Conservation (phyloP, 139 green algal species). For the Picochlorum sp. region DNA sequence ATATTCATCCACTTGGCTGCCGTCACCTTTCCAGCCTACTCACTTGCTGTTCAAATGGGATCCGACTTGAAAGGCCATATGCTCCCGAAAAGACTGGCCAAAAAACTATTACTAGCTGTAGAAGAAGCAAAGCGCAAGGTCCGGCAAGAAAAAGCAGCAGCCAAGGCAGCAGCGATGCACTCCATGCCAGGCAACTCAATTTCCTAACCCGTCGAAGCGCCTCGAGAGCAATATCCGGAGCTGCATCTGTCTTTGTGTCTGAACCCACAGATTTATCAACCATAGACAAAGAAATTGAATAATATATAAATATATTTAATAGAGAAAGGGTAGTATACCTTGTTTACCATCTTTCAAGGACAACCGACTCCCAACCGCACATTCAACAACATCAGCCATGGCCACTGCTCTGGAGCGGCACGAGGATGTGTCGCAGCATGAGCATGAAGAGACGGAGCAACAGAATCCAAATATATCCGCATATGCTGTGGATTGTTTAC, state of each 20-base stretch:
- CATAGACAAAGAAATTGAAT: too few relatives aligned
- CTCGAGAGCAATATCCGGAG: too few relatives aligned
- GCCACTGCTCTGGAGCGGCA: slow-evolving; percentile 2
- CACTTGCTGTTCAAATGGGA: slow-evolving; percentile 41
- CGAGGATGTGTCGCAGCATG: slow-evolving; percentile 12
- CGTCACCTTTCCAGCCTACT: slow-evolving; percentile 37
- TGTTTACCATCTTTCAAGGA: not conserved
- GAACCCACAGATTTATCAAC: too few relatives aligned
- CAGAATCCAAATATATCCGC: not conserved
- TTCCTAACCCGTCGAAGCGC: too few relatives aligned
- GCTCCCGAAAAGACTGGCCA: slow-evolving; percentile 6
- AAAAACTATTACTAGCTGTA: slow-evolving; percentile 6
- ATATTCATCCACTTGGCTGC: slow-evolving; percentile 26
- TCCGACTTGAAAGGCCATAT: slow-evolving; percentile 24
- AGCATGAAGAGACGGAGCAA: slow-evolving; percentile 10
- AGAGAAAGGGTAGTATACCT: too few relatives aligned
- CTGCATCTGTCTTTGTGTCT: too few relatives aligned
- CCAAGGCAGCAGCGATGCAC: slow-evolving; percentile 5
- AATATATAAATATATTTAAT: too few relatives aligned
- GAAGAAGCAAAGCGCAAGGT: slow-evolving; percentile 5
- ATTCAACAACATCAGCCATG: not conserved
- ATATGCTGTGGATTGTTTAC: too few relatives aligned
- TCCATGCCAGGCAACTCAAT: not conserved
- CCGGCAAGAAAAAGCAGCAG: slow-evolving; percentile 6
- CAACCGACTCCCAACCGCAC: not conserved